These are phyloP conservation scores for Macrocybe gigantea DNA, from an alignment of 768 basidiomycete species.

Conservation along the genomic window DNA sequence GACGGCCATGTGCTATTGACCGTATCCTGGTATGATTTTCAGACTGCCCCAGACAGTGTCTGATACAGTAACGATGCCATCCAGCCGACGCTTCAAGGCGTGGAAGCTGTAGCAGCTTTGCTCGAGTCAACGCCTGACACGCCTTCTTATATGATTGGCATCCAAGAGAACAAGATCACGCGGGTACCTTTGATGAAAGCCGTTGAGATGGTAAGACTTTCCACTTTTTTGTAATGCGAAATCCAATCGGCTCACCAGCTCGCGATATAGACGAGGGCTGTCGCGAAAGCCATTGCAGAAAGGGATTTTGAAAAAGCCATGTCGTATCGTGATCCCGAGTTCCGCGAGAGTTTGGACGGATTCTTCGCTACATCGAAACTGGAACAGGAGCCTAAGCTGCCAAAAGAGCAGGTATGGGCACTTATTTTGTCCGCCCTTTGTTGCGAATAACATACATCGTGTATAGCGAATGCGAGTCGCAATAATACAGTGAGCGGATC, in stretches of 20 bases:
- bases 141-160: conserved; percentile 96
- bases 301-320: conserved; percentile 87
- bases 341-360: conserved; percentile 79
- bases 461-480: conserved; percentile 69
- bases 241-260: neutral
- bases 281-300: conserved; percentile 72
- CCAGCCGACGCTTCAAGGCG: conserved; percentile 93
- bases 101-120: conserved; percentile 87
- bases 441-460: neutral
- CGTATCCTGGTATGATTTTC: conserved; percentile 70
- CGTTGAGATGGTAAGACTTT: conserved; percentile 64
- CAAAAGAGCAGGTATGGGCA: conserved; percentile 31
- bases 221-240: neutral
- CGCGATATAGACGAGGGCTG: conserved; percentile 68
- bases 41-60: neutral
- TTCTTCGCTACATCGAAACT: conserved; percentile 72
- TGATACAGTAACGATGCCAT: neutral
- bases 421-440: no score
- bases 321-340: conserved; percentile 87
- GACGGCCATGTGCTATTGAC: conserved; percentile 88
- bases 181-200: conserved; percentile 91
- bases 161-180: conserved; percentile 92
- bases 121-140: conserved; percentile 82
- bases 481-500: conserved; percentile 74
- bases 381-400: conserved; percentile 46